These are phyloP conservation scores for Auxenochlorella pyrenoidosa DNA, from an alignment of 139 green algal species.

Conservation along the genomic window DNA sequence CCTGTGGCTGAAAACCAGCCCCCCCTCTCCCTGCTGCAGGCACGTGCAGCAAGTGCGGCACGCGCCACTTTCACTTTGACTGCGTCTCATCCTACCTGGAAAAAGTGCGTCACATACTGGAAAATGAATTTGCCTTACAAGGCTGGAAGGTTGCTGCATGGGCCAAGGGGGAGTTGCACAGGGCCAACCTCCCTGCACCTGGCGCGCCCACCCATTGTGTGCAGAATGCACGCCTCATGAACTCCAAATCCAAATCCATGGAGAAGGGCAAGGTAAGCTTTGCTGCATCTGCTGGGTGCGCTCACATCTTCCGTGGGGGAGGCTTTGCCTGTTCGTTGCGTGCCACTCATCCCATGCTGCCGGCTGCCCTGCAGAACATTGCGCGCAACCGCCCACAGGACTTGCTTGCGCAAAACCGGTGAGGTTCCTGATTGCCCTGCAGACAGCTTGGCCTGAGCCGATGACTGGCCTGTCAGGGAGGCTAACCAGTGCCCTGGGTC, in stretches of 20 bases:
- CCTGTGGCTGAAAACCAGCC: too few relatives aligned
- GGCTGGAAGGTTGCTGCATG: background rate
- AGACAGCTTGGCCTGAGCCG: background rate
- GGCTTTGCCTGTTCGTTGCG: background rate
- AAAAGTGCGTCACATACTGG: background rate
- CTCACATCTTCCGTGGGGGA: background rate
- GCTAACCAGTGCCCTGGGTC: too few relatives aligned
- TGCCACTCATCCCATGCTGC: background rate
- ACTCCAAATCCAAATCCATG: background rate
- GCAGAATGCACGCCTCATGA: background rate
- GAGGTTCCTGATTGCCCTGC: background rate
- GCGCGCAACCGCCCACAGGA: conserved; percentile 3
- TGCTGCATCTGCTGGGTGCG: background rate
- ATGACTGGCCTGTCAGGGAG: background rate
- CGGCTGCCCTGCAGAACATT: background rate
- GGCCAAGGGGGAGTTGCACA: background rate
- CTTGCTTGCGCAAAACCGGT: conserved; percentile 1
- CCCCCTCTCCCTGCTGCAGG: background rate
- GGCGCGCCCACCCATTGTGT: background rate
- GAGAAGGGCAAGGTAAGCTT: background rate
- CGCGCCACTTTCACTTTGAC: background rate
- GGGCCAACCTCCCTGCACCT: background rate
- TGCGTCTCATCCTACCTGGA: background rate
- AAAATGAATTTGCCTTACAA: background rate
- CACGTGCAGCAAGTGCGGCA: conserved; percentile 7